Evolutionary conservation across 345 rosid species (phyloP).

Genomic region (Laguncularia racemosa): DNA sequence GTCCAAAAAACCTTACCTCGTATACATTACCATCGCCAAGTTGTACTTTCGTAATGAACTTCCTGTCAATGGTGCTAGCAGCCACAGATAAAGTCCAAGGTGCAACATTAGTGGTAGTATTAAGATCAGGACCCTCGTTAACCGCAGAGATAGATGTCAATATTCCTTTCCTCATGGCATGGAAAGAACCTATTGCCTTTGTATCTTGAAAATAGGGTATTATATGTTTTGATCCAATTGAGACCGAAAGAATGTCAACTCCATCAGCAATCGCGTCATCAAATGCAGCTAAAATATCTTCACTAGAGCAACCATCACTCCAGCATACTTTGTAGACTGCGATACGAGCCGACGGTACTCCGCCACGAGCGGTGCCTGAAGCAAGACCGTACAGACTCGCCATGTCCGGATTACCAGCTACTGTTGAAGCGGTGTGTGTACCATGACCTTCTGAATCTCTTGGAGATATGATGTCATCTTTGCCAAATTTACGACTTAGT

Average conservation of each 20-base stretch:
- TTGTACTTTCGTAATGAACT: conserved; percentile 17
- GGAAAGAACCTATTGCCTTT: conserved; percentile 27
- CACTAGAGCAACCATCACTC: conserved; percentile 14
- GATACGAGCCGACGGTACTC: conserved; percentile 21
- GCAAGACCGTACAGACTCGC: conserved; percentile 20
- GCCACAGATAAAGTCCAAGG: conserved; percentile 36
- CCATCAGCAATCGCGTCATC: conserved; percentile 40
- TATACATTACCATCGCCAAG: neutral
- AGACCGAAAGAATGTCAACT: conserved; percentile 16
- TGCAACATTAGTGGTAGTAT: conserved; percentile 6
- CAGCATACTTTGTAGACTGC: conserved; percentile 35
- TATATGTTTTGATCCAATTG: neutral
- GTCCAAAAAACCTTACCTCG: neutral
- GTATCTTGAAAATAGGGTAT: conserved; percentile 7
- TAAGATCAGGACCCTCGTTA: conserved; percentile 16
- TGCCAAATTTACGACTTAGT: neutral
- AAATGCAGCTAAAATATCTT: conserved; percentile 29
- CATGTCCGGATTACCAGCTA: conserved; percentile 18
- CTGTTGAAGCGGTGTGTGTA: conserved; percentile 32
- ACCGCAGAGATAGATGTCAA: conserved; percentile 22
- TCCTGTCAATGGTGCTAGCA: conserved; percentile 31
- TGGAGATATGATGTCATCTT: conserved; percentile 7
- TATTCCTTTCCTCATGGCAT: conserved; percentile 23
- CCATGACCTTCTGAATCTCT: conserved; percentile 21
- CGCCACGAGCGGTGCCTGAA: conserved; percentile 29